Conservation (phyloP, 192 early-diverging fungal genomes). For the Entrophospora sp. region DNA sequence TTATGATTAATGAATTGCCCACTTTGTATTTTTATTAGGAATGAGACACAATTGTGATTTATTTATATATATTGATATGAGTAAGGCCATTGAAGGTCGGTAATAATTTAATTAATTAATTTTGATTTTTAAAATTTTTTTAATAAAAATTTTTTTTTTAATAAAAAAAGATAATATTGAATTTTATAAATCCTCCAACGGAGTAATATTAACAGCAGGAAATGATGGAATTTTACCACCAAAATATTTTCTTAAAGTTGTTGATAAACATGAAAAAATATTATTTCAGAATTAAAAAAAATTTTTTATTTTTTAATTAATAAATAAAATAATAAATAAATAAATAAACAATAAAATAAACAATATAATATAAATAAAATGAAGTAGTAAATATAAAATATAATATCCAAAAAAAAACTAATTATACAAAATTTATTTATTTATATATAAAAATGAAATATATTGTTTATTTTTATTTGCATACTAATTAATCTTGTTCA, state of each 20-base stretch:
- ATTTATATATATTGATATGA: slow-evolving; percentile 73
- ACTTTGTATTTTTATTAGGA: slow-evolving; percentile 26
- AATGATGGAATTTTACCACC: background rate
- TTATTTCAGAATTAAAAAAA: too few relatives aligned
- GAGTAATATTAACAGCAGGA: slow-evolving; percentile 15
- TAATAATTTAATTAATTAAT: background rate
- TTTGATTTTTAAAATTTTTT: background rate
- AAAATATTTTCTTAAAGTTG: slow-evolving; percentile 19
- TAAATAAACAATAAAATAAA: too few relatives aligned
- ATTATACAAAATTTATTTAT: too few relatives aligned
- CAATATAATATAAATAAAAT: too few relatives aligned
- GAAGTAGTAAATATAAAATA: too few relatives aligned
- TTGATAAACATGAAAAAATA: background rate
- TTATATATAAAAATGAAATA: too few relatives aligned
- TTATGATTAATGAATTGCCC: background rate
- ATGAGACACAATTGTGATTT: slow-evolving; percentile 63
- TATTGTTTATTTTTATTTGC: too few relatives aligned
- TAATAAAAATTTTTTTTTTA: background rate
- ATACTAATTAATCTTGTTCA: too few relatives aligned
- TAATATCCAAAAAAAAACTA: too few relatives aligned
- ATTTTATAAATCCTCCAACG: slow-evolving; percentile 6
- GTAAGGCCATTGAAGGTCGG: slow-evolving; percentile 55
- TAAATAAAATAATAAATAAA: too few relatives aligned
- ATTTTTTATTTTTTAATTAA: too few relatives aligned
- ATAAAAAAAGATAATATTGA: slow-evolving; percentile 5